Conservation (phyloP, 139 green algal genomes). For the Spirogloea muscicola region DNA sequence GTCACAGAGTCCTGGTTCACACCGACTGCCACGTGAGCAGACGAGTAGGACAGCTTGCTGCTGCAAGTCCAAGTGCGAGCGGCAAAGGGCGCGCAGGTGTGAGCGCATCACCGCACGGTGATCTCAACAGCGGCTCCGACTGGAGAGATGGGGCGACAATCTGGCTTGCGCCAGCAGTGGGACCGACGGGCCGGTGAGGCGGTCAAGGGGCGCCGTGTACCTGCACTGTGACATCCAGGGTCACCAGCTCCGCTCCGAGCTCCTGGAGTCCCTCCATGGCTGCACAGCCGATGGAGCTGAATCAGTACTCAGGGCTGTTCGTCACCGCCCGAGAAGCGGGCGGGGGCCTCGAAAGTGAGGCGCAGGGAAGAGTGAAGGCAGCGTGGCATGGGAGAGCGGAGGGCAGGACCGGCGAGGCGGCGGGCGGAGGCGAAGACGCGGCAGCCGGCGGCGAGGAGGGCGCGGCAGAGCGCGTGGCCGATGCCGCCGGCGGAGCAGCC, state of each 20-base stretch:
- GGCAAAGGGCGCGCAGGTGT: background rate
- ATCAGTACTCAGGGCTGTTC: background rate
- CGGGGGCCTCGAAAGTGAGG: constrained; percentile 11
- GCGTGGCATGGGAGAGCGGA: too few relatives aligned
- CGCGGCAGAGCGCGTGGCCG: constrained; percentile 49
- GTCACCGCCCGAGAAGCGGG: constrained; percentile 3
- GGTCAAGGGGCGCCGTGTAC: too few relatives aligned
- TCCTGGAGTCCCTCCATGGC: background rate
- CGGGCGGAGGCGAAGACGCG: constrained; percentile 53
- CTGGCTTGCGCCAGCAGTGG: too few relatives aligned
- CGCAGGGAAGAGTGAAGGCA: too few relatives aligned
- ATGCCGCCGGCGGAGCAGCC: constrained; percentile 55
- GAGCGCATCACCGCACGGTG: background rate
- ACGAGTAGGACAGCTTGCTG: background rate
- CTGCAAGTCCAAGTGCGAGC: background rate
- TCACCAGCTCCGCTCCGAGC: background rate
- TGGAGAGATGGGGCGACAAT: too few relatives aligned
- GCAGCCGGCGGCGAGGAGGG: constrained; percentile 15
- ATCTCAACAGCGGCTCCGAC: background rate
- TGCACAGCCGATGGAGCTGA: background rate
- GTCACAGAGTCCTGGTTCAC: too few relatives aligned
- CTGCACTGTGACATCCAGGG: too few relatives aligned
- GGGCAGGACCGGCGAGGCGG: too few relatives aligned
- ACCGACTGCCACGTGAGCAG: too few relatives aligned
- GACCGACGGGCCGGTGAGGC: too few relatives aligned